Percentiles rank a stretch among this genome's conserved stretches.
Evolutionary conservation across 345 rosid species (phyloP).

Genomic region (Eucalyptus marginata): DNA sequence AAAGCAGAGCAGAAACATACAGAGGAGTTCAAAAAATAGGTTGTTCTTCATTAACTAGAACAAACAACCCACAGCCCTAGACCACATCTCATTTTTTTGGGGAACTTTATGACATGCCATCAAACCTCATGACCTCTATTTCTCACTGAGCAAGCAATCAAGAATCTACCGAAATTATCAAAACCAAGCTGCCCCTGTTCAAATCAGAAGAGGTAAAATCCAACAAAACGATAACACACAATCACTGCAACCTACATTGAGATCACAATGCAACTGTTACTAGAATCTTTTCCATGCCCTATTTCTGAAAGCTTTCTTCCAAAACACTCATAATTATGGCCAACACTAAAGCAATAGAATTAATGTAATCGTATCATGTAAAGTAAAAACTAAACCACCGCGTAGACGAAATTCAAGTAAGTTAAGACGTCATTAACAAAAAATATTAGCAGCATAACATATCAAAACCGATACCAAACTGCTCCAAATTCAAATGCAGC

Average conservation of each 20-base stretch:
- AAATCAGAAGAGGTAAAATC: background rate
- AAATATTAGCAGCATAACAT: background rate
- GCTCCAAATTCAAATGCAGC: slow-evolving; percentile 3
- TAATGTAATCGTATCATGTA: background rate
- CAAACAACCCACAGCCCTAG: background rate
- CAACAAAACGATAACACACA: background rate
- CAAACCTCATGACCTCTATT: background rate
- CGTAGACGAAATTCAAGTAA: background rate
- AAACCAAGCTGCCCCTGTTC: background rate
- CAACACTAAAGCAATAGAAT: background rate
- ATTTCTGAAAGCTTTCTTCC: background rate
- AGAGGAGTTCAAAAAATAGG: background rate
- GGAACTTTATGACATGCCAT: background rate
- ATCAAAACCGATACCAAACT: background rate
- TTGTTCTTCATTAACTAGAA: background rate
- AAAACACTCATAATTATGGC: background rate
- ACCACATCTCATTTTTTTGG: background rate
- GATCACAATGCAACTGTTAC: background rate
- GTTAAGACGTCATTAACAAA: background rate
- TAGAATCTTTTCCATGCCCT: background rate
- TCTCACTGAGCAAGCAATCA: background rate
- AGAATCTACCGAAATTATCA: background rate
- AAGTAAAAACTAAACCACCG: background rate
- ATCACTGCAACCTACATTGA: background rate
- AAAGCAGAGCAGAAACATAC: background rate